These are phyloP conservation scores for Phyllosticta paracitricarpa DNA, from an alignment of 2,329 filamentous ascomycete genomes.

Conservation along the genomic window DNA sequence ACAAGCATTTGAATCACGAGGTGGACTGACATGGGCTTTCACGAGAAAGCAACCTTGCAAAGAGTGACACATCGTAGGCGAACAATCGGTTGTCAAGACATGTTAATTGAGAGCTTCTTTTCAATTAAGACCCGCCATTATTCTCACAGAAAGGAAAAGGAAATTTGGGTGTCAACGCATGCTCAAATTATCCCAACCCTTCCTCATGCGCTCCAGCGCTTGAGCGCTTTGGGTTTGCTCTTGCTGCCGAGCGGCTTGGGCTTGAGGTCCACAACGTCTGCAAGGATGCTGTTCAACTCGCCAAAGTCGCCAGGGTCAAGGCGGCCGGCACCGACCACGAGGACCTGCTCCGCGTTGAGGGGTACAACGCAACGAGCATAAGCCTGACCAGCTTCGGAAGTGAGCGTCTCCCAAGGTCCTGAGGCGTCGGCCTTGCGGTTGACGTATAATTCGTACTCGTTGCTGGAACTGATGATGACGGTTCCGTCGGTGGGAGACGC, in stretches of 20 bases:
- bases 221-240: neutral
- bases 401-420: slow-evolving; percentile 37
- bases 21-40: no score
- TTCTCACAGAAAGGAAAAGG: neutral
- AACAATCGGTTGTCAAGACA: no score
- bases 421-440: slow-evolving; percentile 36
- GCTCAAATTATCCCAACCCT: neutral
- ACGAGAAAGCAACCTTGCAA: no score
- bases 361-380: slow-evolving; percentile 40
- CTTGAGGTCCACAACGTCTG: neutral
- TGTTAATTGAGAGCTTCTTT: no score
- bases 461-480: slow-evolving; percentile 37
- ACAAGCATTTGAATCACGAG: no score
- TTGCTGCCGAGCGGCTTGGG: neutral
- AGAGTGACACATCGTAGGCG: no score
- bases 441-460: slow-evolving; percentile 34
- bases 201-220: neutral
- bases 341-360: neutral
- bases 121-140: neutral
- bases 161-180: neutral
- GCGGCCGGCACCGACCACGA: slow-evolving; percentile 7
- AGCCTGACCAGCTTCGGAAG: slow-evolving; percentile 29
- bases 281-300: neutral
- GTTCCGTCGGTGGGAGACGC: slow-evolving; percentile 33
- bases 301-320: neutral